A percentile compares a stretch with the other conserved stretches of the same genome.
These are phyloP conservation scores for Vachellia collinsii DNA, from an alignment of 306 rosid species.

Conservation along the genomic window DNA sequence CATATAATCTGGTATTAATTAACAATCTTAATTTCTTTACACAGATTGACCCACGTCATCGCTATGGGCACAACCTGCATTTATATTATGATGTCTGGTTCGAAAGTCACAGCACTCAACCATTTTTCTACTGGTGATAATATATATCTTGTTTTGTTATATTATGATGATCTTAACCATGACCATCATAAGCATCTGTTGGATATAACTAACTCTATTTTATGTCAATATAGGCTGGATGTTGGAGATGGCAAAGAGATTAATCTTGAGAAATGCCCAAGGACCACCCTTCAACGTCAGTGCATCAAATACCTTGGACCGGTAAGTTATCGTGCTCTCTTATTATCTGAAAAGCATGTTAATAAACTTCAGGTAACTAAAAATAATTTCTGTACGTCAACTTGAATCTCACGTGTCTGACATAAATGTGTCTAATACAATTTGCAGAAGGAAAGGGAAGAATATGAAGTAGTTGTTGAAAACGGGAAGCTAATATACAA, in stretches of 20 bases:
- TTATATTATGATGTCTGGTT: slow-evolving; percentile 90
- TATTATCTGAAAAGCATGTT: neutral
- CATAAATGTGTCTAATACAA: neutral
- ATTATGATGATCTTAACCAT: neutral
- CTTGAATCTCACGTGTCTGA: neutral
- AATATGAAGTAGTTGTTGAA: slow-evolving; percentile 74
- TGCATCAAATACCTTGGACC: slow-evolving; percentile 92
- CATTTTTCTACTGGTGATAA: slow-evolving; percentile 91
- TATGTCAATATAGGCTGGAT: slow-evolving; percentile 67
- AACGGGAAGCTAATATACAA: slow-evolving; percentile 66
- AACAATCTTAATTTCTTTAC: slow-evolving; percentile 17
- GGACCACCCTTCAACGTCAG: slow-evolving; percentile 69
- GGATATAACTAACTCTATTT: neutral
- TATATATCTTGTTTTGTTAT: neutral
- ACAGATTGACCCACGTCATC: slow-evolving; percentile 97
- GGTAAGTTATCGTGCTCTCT: slow-evolving; percentile 46
- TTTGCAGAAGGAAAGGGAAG: slow-evolving; percentile 84
- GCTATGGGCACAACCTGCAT: slow-evolving; percentile 95
- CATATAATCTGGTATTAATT: neutral
- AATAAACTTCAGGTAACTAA: neutral
- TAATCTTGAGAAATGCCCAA: slow-evolving; percentile 70
- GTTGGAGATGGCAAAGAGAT: slow-evolving; percentile 93
- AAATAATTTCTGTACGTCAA: neutral
- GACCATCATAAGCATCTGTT: neutral
- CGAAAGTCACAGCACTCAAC: slow-evolving; percentile 82